A percentile compares a stretch with the other conserved stretches of the same genome.
These are phyloP conservation scores for Penicillium malachiteum DNA, from an alignment of 495 filamentous ascomycete species.

Conservation along the genomic window DNA sequence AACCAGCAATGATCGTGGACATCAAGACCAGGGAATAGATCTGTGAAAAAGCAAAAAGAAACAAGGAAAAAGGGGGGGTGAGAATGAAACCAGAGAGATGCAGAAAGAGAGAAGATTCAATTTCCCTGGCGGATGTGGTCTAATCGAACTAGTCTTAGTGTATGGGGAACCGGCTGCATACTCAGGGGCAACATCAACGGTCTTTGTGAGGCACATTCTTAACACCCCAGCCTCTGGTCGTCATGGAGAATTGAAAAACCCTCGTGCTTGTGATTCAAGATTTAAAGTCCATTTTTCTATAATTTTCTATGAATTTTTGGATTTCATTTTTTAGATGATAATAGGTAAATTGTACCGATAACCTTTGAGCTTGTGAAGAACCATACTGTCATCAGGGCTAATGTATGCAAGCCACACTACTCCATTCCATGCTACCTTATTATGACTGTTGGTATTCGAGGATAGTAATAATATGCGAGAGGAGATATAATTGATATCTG, in stretches of 20 bases:
- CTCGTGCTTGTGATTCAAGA: too few relatives aligned
- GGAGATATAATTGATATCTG: neutral
- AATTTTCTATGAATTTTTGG: neutral
- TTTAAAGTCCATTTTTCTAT: neutral
- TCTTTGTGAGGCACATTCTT: constrained; percentile 12
- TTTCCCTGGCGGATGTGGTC: constrained; percentile 24
- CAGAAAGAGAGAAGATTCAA: constrained; percentile 21
- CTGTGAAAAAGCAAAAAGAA: constrained; percentile 6
- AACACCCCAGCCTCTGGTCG: constrained; percentile 9
- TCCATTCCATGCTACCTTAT: neutral
- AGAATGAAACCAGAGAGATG: constrained; percentile 2
- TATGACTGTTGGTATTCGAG: neutral
- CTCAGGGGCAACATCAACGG: constrained; percentile 26
- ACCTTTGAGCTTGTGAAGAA: too few relatives aligned
- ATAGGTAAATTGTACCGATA: too few relatives aligned
- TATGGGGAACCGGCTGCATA: constrained; percentile 15
- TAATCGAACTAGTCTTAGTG: constrained; percentile 29
- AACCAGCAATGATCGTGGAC: constrained; percentile 1
- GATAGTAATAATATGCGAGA: neutral
- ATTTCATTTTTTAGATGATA: neutral
- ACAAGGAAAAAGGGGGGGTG: constrained; percentile 1
- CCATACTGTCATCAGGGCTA: too few relatives aligned
- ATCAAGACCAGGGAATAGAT: constrained; percentile 11
- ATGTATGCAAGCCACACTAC: neutral
- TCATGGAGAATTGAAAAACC: constrained; percentile 3